Conservation (phyloP, 805 yeast species). For the Suhomyces faveliae region DNA sequence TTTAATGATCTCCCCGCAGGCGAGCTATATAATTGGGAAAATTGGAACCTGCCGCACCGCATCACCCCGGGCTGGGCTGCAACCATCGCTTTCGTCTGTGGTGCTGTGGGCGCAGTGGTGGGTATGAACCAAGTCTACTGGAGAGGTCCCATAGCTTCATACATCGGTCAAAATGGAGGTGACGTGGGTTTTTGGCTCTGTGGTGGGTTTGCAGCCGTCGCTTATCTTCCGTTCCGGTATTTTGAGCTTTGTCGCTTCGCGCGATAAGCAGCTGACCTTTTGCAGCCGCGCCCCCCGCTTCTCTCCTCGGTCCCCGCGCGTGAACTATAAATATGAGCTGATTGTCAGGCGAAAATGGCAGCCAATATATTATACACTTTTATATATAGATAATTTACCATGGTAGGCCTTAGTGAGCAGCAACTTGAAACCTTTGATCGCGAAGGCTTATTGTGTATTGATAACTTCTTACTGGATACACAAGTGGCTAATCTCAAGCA, state of each 20-base stretch:
- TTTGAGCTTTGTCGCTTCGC: constrained; percentile 17
- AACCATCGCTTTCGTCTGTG: constrained; percentile 12
- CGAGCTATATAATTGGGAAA: constrained; percentile 28
- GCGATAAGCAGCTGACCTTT: constrained; percentile 15
- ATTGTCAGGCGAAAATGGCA: neutral
- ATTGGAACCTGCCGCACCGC: constrained; percentile 27
- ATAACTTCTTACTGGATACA: constrained; percentile 47
- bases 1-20: constrained; percentile 7
- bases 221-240: constrained; percentile 15
- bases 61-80: constrained; percentile 21
- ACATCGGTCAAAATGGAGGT: constrained; percentile 17
- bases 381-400: neutral
- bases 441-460: constrained; percentile 64
- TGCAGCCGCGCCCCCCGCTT: neutral
- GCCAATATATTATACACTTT: no score
- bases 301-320: neutral
- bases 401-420: constrained; percentile 34
- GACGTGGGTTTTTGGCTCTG: constrained; percentile 24
- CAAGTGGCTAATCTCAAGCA: constrained; percentile 41
- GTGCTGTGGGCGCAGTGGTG: constrained; percentile 20
- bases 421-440: constrained; percentile 50
- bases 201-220: constrained; percentile 15
- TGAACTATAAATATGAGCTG: neutral
- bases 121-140: constrained; percentile 24
- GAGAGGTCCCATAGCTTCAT: constrained; percentile 16